phyloP scores from a whole-genome alignment of 768 basidiomycete species.

The Calocybe cyanea region DNA sequence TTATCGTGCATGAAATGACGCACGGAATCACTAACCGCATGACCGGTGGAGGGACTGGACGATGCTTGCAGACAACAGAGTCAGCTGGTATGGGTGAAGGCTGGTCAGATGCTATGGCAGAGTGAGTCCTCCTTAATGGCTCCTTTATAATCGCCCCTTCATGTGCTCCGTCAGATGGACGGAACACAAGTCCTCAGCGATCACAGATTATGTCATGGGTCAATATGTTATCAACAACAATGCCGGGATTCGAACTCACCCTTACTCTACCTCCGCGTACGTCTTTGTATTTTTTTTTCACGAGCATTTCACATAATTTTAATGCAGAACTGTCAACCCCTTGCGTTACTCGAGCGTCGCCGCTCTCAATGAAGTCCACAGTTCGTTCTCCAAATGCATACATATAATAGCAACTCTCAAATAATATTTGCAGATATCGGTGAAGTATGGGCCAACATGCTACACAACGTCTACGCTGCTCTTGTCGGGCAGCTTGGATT shows the following conservation, averaged over 20 bases:
- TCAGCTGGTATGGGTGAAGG: constrained; percentile 59
- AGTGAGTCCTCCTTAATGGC: constrained; percentile 12
- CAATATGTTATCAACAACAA: constrained; percentile 42
- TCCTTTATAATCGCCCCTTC: background rate
- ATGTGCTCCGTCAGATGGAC: constrained; percentile 18
- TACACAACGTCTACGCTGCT: constrained; percentile 22
- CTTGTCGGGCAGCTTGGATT: constrained; percentile 18
- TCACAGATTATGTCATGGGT: constrained; percentile 29
- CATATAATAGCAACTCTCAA: background rate
- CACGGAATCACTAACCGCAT: constrained; percentile 39
- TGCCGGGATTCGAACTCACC: constrained; percentile 45
- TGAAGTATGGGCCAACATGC: constrained; percentile 33
- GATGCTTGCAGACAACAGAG: constrained; percentile 54
- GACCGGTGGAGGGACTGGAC: constrained; percentile 46
- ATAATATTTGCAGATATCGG: constrained; percentile 29
- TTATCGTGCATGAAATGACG: constrained; percentile 43
- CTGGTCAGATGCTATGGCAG: constrained; percentile 42
- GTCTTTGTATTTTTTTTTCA: constrained; percentile 5
- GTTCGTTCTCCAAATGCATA: constrained; percentile 17
- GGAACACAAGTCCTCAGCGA: constrained; percentile 26
- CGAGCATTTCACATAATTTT: no score
- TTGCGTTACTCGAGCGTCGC: constrained; percentile 27
- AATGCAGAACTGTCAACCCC: constrained; percentile 24
- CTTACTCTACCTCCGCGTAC: constrained; percentile 40
- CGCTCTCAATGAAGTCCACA: constrained; percentile 30